These are phyloP conservation scores for Cylindrodendrum hubeiense DNA, from an alignment of 2,329 filamentous ascomycete species.

Conservation along the genomic window DNA sequence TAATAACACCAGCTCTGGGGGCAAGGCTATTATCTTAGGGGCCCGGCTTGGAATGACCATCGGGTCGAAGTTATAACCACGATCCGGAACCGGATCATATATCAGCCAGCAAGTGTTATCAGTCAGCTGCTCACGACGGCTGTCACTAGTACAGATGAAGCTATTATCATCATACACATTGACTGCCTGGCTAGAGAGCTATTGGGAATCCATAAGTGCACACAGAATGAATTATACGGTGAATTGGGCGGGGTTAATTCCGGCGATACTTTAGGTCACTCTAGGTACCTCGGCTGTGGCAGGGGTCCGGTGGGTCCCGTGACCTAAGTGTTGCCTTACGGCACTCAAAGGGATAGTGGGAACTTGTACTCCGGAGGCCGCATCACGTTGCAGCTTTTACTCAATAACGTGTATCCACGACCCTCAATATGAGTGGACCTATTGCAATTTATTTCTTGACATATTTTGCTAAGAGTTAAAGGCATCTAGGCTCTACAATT, in stretches of 20 bases:
- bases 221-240: conserved; percentile 4
- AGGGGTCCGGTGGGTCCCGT: too few species aligned
- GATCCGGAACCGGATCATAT: neutral
- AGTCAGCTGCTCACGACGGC: neutral
- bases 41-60: neutral
- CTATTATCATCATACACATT: conserved; percentile 13
- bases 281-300: too few species aligned
- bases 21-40: conserved; percentile 1
- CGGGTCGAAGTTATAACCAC: conserved; percentile 3
- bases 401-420: too few species aligned
- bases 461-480: too few species aligned
- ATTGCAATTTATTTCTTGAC: too few species aligned
- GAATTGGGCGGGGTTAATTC: neutral
- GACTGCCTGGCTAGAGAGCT: neutral
- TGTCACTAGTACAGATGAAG: conserved; percentile 4
- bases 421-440: too few species aligned
- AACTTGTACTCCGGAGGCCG: too few species aligned
- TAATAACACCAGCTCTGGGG: neutral
- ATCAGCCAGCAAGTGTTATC: conserved; percentile 11
- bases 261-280: neutral
- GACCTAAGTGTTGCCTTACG: too few species aligned
- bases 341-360: too few species aligned
- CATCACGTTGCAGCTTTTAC: too few species aligned
- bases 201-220: conserved; percentile 5
- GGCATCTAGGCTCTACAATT: too few species aligned